These are phyloP conservation scores for Lichtheimia hyalospora DNA, from an alignment of 371 early-diverging fungal species.

Conservation along the genomic window DNA sequence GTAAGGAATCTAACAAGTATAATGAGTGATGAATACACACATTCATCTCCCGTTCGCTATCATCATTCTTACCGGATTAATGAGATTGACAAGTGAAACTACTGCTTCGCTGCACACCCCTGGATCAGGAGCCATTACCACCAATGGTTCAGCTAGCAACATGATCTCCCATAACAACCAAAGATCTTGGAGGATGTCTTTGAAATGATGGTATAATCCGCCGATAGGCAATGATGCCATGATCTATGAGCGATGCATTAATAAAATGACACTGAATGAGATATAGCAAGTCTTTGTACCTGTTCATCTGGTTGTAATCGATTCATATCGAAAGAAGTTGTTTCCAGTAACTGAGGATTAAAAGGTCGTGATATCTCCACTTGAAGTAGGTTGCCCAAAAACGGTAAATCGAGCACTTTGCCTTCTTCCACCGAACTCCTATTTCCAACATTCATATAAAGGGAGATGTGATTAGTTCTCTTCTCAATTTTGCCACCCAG, in stretches of 20 bases:
- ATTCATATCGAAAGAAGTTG: conserved; percentile 70
- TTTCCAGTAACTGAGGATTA: conserved; percentile 82
- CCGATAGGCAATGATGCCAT: conserved; percentile 70
- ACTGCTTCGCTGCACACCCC: conserved; percentile 84
- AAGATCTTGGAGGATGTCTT: conserved; percentile 74
- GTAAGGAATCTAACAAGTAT: conserved; percentile 69
- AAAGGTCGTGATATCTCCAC: conserved; percentile 78
- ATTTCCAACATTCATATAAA: neutral
- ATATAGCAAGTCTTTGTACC: conserved; percentile 16
- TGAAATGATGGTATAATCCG: conserved; percentile 78
- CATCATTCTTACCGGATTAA: conserved; percentile 78
- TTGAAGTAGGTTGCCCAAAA: conserved; percentile 66
- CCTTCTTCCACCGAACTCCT: conserved; percentile 30
- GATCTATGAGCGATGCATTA: conserved; percentile 35
- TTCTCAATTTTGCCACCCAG: too few relatives aligned
- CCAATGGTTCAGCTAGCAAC: conserved; percentile 89
- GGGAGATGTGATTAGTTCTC: too few relatives aligned
- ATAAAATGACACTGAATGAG: neutral
- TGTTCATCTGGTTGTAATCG: conserved; percentile 68
- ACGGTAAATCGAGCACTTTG: conserved; percentile 64
- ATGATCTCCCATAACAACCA: conserved; percentile 96
- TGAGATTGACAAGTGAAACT: conserved; percentile 83
- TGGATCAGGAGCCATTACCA: conserved; percentile 90
- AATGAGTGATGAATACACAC: neutral
- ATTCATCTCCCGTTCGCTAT: neutral